Conservation (phyloP, 495 filamentous ascomycete species). For the Aspergillus sclerotiicarbonarius region DNA sequence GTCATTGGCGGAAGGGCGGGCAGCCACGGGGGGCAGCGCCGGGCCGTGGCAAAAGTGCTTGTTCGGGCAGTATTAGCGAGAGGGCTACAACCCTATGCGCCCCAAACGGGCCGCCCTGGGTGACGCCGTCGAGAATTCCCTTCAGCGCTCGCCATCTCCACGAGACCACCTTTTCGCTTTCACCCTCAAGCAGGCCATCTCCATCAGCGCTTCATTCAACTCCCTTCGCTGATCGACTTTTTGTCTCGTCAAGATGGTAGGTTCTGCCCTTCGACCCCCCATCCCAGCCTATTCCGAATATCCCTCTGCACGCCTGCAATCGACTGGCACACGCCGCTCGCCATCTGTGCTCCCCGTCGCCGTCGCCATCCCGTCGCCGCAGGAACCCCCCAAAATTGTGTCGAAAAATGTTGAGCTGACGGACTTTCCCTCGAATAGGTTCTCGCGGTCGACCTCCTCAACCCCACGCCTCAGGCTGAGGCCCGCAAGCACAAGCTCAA, state of each 20-base stretch:
- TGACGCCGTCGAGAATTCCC: conserved; percentile 29
- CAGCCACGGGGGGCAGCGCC: conserved; percentile 3
- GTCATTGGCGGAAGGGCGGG: conserved; percentile 28
- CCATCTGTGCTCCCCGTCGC: conserved; percentile 17
- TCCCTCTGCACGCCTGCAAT: not conserved
- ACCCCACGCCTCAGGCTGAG: conserved; percentile 93
- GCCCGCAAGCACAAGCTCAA: conserved; percentile 99
- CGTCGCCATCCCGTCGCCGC: conserved; percentile 9
- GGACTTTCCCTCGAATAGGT: conserved; percentile 58
- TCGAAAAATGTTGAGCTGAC: conserved; percentile 19
- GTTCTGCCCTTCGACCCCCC: conserved; percentile 17
- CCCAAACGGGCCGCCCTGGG: conserved; percentile 30
- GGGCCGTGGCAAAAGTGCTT: conserved; percentile 15
- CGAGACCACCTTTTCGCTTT: conserved; percentile 38
- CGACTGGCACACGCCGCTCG: not conserved
- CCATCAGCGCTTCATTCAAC: conserved; percentile 50
- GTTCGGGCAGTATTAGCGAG: conserved; percentile 39
- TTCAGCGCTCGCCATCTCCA: conserved; percentile 41
- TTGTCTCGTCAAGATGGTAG: conserved; percentile 50
- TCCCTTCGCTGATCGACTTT: conserved; percentile 47
- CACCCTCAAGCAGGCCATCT: conserved; percentile 46
- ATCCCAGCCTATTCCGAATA: conserved; percentile 9
- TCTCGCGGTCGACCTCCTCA: conserved; percentile 99
- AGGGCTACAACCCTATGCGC: conserved; percentile 43
- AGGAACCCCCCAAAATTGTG: conserved; percentile 11